Evolutionary conservation across 2,329 filamentous ascomycete genomes (phyloP).

Genomic region (Cercospora nicotianae): DNA sequence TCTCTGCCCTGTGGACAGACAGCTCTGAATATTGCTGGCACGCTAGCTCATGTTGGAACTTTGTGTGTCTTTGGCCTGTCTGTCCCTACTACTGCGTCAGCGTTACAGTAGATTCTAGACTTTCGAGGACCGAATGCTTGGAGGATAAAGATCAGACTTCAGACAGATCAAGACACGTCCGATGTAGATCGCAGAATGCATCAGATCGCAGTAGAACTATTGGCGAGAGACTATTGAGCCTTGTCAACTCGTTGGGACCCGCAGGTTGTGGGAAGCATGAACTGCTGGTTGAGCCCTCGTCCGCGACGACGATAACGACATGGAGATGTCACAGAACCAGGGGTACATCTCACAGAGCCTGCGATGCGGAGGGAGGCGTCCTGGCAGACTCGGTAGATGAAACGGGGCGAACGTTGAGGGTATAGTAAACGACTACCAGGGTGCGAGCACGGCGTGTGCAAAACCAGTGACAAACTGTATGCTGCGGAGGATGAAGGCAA

Average conservation of each 20-base stretch:
- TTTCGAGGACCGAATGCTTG: neutral
- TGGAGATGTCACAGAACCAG: neutral
- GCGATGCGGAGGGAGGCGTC: neutral
- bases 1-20: neutral
- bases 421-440: neutral
- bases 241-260: neutral
- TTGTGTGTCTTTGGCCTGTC: neutral
- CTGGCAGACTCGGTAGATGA: neutral
- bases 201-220: neutral
- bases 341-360: neutral
- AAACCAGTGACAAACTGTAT: neutral
- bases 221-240: neutral
- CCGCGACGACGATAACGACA: neutral
- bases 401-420: neutral
- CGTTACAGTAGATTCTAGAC: neutral
- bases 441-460: neutral
- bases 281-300: neutral
- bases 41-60: neutral
- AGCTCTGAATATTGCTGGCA: neutral
- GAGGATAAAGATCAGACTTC: neutral
- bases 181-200: neutral
- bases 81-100: neutral
- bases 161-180: neutral
- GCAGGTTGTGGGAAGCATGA: neutral
- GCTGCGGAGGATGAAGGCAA: neutral